Conservation (phyloP, 169 alveolate species). For the Toxoplasma gondii region DNA sequence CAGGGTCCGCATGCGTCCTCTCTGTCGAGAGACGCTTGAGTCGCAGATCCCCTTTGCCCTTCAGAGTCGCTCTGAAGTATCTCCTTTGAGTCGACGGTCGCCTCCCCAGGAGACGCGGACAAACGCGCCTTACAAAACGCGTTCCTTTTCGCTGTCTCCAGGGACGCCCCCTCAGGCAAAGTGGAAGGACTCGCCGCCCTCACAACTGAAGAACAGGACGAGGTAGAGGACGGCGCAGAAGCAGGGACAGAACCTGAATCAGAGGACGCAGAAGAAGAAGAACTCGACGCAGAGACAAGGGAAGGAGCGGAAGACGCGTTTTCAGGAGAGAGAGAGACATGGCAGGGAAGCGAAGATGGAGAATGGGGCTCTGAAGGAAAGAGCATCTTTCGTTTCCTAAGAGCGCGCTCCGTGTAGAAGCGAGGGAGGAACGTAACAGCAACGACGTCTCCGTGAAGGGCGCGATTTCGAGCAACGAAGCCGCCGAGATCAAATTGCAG, state of each 20-base stretch:
- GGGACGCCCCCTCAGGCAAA: no score
- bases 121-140: not conserved
- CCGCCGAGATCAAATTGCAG: constrained; percentile 56
- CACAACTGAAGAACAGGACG: not conserved
- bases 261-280: constrained; percentile 12
- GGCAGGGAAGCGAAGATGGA: no score
- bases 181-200: not conserved
- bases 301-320: not conserved
- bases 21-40: no score
- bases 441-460: constrained; percentile 54
- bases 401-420: constrained; percentile 13
- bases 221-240: not conserved
- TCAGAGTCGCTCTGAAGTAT: no score
- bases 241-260: not conserved
- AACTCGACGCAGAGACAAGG: not conserved
- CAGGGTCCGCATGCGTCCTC: not conserved
- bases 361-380: not conserved
- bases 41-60: not conserved
- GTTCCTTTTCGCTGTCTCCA: not conserved
- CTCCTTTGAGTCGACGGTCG: no score
- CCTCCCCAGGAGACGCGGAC: no score
- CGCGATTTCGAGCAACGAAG: constrained; percentile 45
- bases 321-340: not conserved
- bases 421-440: constrained; percentile 33
- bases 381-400: not conserved